These are phyloP conservation scores for Thymus mandschuricus DNA, from an alignment of 257 asterid species.

Conservation along the genomic window DNA sequence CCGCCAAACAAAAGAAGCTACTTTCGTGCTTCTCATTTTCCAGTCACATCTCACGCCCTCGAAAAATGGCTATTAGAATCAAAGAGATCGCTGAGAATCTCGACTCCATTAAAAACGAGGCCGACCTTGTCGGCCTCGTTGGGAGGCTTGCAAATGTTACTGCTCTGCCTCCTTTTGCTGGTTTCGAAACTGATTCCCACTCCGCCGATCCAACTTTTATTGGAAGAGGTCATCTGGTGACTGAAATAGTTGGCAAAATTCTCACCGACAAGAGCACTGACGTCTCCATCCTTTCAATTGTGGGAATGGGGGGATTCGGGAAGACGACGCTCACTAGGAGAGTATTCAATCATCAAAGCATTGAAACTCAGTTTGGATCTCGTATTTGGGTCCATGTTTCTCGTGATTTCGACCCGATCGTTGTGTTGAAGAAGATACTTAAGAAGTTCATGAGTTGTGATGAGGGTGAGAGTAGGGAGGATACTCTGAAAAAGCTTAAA, in stretches of 20 bases:
- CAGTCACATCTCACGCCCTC: no score
- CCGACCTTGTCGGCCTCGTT: no score
- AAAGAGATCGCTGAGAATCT: no score
- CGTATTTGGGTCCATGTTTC: not conserved
- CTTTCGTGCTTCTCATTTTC: no score
- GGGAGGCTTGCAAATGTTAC: no score
- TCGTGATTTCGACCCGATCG: not conserved
- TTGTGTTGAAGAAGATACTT: not conserved
- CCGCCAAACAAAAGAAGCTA: no score
- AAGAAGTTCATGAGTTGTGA: not conserved
- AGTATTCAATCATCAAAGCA: not conserved
- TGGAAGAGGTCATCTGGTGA: not conserved
- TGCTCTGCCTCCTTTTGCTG: no score
- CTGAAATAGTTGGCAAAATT: not conserved
- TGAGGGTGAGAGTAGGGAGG: not conserved
- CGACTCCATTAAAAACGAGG: no score
- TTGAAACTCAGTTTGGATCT: not conserved
- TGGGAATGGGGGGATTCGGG: constrained; percentile 8
- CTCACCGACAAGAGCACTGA: not conserved
- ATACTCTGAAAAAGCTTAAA: not conserved
- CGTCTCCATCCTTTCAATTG: not conserved
- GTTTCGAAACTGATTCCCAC: not conserved
- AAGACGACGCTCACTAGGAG: not conserved
- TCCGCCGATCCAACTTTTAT: not conserved
- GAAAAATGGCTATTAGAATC: no score